A percentile compares a stretch with the other conserved stretches of the same genome.
Evolutionary conservation across 2,329 filamentous ascomycete species (phyloP).

Genomic region (Plenodomus lindquistii): DNA sequence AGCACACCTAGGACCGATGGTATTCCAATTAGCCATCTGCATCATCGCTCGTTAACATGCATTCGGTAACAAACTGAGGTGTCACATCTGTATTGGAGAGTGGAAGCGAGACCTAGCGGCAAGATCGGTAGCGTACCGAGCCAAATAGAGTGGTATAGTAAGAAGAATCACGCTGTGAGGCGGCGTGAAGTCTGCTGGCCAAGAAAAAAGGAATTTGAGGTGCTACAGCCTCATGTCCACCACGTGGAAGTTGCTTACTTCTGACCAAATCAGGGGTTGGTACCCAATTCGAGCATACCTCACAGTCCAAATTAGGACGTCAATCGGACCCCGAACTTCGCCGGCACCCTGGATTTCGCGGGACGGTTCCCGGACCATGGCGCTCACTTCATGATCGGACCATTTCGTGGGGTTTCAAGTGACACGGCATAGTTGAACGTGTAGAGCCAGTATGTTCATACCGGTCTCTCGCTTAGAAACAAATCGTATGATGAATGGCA

Average conservation of each 20-base stretch:
- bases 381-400: background rate
- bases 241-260: background rate
- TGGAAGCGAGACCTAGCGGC: background rate
- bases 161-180: background rate
- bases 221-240: background rate
- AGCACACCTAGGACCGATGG: background rate
- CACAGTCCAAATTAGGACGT: background rate
- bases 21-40: background rate
- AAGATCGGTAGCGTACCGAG: background rate
- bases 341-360: background rate
- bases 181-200: background rate
- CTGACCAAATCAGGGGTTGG: background rate
- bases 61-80: background rate
- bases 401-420: background rate
- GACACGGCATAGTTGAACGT: background rate
- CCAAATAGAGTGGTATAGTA: background rate
- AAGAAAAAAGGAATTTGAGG: background rate
- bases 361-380: background rate
- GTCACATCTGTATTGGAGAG: background rate
- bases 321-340: background rate
- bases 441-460: background rate
- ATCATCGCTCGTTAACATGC: background rate
- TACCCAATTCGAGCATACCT: background rate
- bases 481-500: background rate
- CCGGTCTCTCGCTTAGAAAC: background rate